Conservation (phyloP, 805 yeast genomes). For the Wickerhamiella vanderwaltii region DNA sequence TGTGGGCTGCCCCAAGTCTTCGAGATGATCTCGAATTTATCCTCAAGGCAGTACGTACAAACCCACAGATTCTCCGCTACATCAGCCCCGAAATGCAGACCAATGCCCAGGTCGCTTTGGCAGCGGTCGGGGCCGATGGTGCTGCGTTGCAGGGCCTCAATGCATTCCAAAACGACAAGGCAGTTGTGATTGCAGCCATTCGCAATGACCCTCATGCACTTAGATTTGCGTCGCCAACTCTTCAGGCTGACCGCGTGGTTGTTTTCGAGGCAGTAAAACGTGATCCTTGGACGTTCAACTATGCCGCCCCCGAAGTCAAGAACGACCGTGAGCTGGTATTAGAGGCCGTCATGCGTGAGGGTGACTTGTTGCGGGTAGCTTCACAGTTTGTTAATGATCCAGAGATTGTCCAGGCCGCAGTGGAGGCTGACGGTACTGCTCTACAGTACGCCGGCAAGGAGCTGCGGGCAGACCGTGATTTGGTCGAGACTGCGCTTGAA, state of each 20-base stretch:
- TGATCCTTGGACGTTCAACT: constrained; percentile 10
- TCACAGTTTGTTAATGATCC: constrained; percentile 6
- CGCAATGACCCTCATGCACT: constrained; percentile 9
- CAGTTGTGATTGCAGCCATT: constrained; percentile 7
- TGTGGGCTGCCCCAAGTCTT: constrained; percentile 4
- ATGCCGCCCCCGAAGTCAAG: constrained; percentile 3
- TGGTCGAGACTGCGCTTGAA: constrained; percentile 7
- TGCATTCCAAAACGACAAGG: constrained; percentile 8
- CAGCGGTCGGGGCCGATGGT: constrained; percentile 10
- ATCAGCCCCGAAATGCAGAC: constrained; percentile 5
- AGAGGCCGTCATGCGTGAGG: constrained; percentile 10
- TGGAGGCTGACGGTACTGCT: constrained; percentile 9
- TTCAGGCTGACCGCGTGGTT: constrained; percentile 7
- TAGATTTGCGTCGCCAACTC: constrained; percentile 4
- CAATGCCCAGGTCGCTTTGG: constrained; percentile 5
- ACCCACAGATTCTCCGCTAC: constrained; percentile 9
- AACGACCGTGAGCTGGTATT: constrained; percentile 9
- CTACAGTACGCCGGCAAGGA: constrained; percentile 5
- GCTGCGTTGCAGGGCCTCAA: constrained; percentile 6
- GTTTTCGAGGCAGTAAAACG: constrained; percentile 10
- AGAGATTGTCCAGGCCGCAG: constrained; percentile 10
- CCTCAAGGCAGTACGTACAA: constrained; percentile 7
- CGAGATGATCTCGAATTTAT: constrained; percentile 2
- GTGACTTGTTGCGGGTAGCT: constrained; percentile 7
- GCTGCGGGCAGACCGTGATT: constrained; percentile 9